Percentiles rank a stretch among this genome's conserved stretches.
Conservation (phyloP, 345 rosid species). For the Conringia planisiliqua region DNA sequence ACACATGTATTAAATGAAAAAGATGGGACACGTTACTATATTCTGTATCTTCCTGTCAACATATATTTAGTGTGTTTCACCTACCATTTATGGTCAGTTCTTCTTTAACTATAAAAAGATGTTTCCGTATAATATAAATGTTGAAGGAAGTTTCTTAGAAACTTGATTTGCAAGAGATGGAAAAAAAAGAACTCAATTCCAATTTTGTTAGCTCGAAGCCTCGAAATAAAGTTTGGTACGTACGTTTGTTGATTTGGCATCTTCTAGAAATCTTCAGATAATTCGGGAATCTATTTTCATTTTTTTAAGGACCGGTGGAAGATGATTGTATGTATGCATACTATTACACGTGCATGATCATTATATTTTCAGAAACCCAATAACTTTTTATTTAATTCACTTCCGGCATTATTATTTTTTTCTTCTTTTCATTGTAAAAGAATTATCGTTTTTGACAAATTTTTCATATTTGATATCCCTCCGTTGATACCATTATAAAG, state of each 20-base stretch:
- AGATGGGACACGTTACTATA: background rate
- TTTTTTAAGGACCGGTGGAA: background rate
- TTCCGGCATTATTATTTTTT: background rate
- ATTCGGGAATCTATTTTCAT: background rate
- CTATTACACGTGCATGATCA: background rate
- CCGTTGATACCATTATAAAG: background rate
- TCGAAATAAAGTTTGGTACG: background rate
- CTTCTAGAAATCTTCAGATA: background rate
- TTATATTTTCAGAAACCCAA: background rate
- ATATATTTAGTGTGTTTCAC: background rate
- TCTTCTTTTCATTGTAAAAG: background rate
- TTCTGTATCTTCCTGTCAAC: background rate
- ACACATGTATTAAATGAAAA: conserved; percentile 10
- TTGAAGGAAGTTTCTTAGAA: conserved; percentile 20
- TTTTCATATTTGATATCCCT: background rate
- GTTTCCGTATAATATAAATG: conserved; percentile 4
- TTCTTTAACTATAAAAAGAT: conserved; percentile 5
- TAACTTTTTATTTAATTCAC: background rate
- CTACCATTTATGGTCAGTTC: conserved; percentile 2
- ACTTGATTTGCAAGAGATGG: background rate
- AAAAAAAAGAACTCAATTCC: conserved; percentile 20
- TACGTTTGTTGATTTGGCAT: conserved; percentile 12
- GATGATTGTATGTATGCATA: background rate
- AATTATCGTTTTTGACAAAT: background rate
- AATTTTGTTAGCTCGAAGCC: conserved; percentile 1